Evolutionary conservation across 2,329 filamentous ascomycete genomes (phyloP), one percentile per base, ranked within the genome.

Genomic region (Neofusicoccum sp.): DNA sequence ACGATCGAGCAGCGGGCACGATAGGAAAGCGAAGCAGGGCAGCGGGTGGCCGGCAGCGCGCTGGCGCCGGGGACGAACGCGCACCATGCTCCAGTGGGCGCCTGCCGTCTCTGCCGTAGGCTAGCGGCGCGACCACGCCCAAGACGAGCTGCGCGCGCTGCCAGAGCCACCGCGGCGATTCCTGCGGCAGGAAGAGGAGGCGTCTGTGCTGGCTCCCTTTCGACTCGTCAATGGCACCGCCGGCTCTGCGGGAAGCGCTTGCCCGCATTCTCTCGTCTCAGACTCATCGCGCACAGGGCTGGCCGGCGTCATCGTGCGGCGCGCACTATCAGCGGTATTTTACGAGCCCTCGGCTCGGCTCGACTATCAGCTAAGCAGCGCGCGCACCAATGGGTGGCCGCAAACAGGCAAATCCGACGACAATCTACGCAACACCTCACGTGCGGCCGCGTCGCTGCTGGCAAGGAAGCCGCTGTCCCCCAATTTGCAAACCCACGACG

Each of bases 271-370:
- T 41, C 29, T 45, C 39, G 41, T 47, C 54, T 45, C 54, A 58
- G 41, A 45, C 41, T 39, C 49, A 11, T 36, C 49, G 50, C 50
- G 6, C 16, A n/a, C 34, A 14, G 34, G 50, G 50, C 39, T 28
- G 39, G 50, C 22, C 22, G 50, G 52, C 52, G 52, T 56, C 52
- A 44, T 56, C 29, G 50, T 29, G 44, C 44, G 56, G 44, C 45
- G 45, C 47, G 45, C 59, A 44, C 9, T 52, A 58, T 58, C 58
- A 37, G 59, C 39, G 37, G 28, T 33, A 50, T 52, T 61, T 33
- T 43, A 50, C 59, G 49, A 49, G 43, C 58, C 36, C 47, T 61
- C 59, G 59, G 59, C 59, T 62, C 59, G 59, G 47, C 59, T 61
- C 45, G 59, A 61, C 59, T 62, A 45, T 41, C 59, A 52, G 59